Conservation (phyloP, 148 eudicot genomes). For the Drosera capensis region DNA sequence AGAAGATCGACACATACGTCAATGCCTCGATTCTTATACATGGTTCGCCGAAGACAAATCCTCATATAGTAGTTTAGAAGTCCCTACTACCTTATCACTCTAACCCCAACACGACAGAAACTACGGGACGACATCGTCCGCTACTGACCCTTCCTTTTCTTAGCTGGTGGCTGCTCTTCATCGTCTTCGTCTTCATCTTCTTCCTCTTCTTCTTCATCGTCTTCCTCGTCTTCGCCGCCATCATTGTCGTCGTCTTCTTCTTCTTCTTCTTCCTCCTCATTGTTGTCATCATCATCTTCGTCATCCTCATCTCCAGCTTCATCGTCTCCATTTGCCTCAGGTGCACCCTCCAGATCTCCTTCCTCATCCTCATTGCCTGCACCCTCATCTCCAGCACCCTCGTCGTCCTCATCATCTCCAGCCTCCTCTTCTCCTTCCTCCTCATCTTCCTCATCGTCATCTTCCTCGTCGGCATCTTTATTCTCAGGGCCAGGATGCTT, state of each 20-base stretch:
- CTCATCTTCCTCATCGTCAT: slow-evolving; percentile 3
- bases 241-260: not conserved
- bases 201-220: not conserved
- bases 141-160: slow-evolving; percentile 6
- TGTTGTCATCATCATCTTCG: not conserved
- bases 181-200: not conserved
- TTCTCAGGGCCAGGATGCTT: slow-evolving; percentile 3
- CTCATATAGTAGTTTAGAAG: no score
- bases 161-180: slow-evolving; percentile 6
- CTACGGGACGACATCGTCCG: no score
- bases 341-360: not conserved
- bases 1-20: no score
- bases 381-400: not conserved
- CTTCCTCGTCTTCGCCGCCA: not conserved
- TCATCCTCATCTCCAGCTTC: slow-evolving; percentile 3
- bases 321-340: slow-evolving; percentile 1
- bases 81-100: not conserved
- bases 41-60: no score
- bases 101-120: no score
- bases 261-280: not conserved
- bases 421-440: not conserved
- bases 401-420: slow-evolving; percentile 4
- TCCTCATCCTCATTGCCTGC: not conserved
- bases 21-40: not conserved
- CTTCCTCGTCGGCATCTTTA: slow-evolving; percentile 3